phyloP scores from a whole-genome alignment of 768 basidiomycete species.

The Rhodosporidiobolus sp. region DNA sequence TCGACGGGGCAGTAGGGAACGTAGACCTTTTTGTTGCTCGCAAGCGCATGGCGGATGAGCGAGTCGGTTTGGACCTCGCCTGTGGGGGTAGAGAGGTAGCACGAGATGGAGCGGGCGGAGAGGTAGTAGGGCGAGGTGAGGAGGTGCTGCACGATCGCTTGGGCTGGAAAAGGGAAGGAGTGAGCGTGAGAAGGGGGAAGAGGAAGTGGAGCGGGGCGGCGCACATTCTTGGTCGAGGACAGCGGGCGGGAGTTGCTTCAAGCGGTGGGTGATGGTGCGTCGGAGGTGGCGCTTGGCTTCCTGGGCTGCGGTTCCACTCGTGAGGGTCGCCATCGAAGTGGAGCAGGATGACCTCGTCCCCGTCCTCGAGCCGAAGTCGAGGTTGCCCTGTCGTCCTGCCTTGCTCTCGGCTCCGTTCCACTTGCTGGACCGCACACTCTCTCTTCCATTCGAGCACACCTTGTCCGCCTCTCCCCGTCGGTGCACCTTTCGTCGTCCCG shows the following conservation, averaged over 20 bases:
- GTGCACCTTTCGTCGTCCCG: too few species aligned
- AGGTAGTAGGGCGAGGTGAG: constrained; percentile 20
- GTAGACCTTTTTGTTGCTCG: constrained; percentile 25
- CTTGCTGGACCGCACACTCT: too few species aligned
- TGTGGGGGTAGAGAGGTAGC: constrained; percentile 27
- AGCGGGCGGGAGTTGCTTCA: neutral
- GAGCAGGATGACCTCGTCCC: neutral
- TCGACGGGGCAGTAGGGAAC: constrained; percentile 35
- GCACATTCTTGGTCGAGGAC: constrained; percentile 11
- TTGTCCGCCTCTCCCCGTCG: too few species aligned
- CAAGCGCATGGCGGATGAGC: constrained; percentile 28
- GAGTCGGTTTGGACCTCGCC: constrained; percentile 31
- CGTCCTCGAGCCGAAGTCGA: too few species aligned
- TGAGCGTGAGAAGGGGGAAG: neutral
- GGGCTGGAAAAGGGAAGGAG: constrained; percentile 1
- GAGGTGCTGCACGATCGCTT: constrained; percentile 14
- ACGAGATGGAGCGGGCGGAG: constrained; percentile 10
- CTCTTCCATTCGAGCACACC: too few species aligned
- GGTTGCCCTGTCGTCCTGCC: neutral
- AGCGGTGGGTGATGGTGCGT: neutral
- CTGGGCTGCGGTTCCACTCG: constrained; percentile 10
- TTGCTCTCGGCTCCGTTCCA: neutral
- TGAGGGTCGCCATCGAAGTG: neutral
- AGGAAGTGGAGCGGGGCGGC: neutral
- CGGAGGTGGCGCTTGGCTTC: constrained; percentile 24